Evolutionary conservation across 768 basidiomycete species (phyloP).

Genomic region (Amanita jacksonii): DNA sequence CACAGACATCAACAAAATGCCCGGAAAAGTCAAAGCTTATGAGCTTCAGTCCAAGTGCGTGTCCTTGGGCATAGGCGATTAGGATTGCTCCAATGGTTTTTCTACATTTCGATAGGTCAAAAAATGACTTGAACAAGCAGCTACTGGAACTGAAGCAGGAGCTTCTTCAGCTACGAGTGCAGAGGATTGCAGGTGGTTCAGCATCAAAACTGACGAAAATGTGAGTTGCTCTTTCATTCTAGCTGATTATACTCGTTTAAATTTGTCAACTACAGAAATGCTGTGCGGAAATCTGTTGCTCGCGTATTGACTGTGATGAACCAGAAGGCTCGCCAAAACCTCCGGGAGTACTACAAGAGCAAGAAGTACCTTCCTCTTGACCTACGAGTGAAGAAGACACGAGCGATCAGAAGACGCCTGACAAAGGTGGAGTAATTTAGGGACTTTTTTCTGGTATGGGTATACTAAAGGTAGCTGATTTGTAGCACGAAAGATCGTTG

Average conservation of each 20-base stretch:
- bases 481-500: constrained; percentile 69
- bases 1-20: constrained; percentile 48
- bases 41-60: constrained; percentile 92
- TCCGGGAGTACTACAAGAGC: constrained; percentile 95
- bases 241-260: neutral
- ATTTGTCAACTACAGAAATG: constrained; percentile 59
- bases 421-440: constrained; percentile 67
- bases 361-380: constrained; percentile 97
- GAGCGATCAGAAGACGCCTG: constrained; percentile 93
- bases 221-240: constrained; percentile 39
- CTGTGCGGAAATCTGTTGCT: constrained; percentile 97
- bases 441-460: neutral
- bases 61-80: neutral
- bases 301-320: constrained; percentile 98
- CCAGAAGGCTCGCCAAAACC: constrained; percentile 94
- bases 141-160: constrained; percentile 91
- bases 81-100: constrained; percentile 10
- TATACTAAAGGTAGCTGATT: constrained; percentile 1
- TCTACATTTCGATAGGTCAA: constrained; percentile 50
- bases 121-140: constrained; percentile 94
- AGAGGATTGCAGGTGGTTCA: constrained; percentile 95
- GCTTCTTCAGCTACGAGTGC: constrained; percentile 88
- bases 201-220: constrained; percentile 96
- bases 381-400: constrained; percentile 95
- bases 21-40: constrained; percentile 92